Conservation (phyloP, 805 yeast genomes). For the Schwanniomyces vanrijiae region DNA sequence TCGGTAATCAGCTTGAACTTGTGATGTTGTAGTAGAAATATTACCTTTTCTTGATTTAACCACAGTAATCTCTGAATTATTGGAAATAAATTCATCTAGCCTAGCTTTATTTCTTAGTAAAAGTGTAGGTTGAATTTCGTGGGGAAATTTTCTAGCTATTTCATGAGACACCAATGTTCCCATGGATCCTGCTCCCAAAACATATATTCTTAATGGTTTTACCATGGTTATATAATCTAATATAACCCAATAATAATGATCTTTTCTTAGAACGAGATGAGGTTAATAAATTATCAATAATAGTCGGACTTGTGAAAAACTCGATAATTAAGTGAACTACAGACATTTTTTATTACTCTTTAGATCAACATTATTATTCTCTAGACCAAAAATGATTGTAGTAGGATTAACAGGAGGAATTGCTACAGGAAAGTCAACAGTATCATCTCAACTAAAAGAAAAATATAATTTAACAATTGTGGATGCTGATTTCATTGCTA, state of each 20-base stretch:
- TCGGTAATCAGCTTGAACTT: constrained; percentile 22
- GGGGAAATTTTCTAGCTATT: constrained; percentile 40
- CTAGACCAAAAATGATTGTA: constrained; percentile 60
- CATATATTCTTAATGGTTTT: constrained; percentile 22
- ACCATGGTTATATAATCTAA: constrained; percentile 4
- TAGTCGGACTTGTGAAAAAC: not conserved
- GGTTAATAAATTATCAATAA: not conserved
- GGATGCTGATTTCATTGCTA: constrained; percentile 91
- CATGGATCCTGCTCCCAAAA: constrained; percentile 56
- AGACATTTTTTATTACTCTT: too few species aligned
- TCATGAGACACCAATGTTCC: constrained; percentile 50
- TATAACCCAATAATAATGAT: not conserved
- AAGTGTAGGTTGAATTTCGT: constrained; percentile 37
- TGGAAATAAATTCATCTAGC: constrained; percentile 37
- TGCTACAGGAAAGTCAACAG: constrained; percentile 96
- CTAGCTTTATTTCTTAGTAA: constrained; percentile 42
- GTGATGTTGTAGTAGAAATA: constrained; percentile 9
- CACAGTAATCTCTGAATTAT: constrained; percentile 38
- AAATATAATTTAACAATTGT: constrained; percentile 58
- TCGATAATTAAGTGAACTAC: too few species aligned
- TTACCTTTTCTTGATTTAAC: constrained; percentile 20
- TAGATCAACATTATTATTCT: not conserved
- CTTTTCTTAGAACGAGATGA: not conserved
- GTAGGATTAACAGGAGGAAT: constrained; percentile 98
- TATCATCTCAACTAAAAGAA: constrained; percentile 56